These are phyloP conservation scores for Trichosporon coremiiforme DNA, from an alignment of 1,284 basidiomycete genomes.

Conservation along the genomic window DNA sequence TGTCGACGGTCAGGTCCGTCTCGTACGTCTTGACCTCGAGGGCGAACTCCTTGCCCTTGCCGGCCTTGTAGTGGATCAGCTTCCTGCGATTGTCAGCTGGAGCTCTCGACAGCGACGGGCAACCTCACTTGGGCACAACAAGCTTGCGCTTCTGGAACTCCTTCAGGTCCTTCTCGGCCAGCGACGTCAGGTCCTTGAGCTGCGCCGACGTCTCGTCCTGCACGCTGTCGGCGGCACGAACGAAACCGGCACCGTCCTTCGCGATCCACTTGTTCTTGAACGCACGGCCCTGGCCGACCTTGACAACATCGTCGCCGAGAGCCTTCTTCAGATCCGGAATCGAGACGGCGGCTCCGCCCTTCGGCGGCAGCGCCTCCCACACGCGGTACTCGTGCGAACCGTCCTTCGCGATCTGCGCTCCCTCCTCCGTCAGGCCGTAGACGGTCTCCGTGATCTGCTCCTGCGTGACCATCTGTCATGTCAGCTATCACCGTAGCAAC, in stretches of 20 bases:
- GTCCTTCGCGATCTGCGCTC: constrained; percentile 70
- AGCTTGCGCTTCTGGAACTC: constrained; percentile 93
- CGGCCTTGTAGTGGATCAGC: constrained; percentile 88
- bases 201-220: constrained; percentile 74
- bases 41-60: constrained; percentile 85
- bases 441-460: constrained; percentile 74
- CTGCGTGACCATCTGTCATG: constrained; percentile 78
- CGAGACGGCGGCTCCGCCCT: constrained; percentile 69
- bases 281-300: constrained; percentile 87
- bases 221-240: constrained; percentile 70
- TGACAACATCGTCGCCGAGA: constrained; percentile 80
- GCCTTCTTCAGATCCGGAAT: constrained; percentile 64
- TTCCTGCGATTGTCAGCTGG: constrained; percentile 65
- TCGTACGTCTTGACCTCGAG: constrained; percentile 95
- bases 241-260: constrained; percentile 85
- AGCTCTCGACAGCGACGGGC: constrained; percentile 22
- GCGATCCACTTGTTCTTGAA: constrained; percentile 98
- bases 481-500: background rate
- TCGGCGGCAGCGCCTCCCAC: constrained; percentile 76
- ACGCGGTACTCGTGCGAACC: constrained; percentile 95
- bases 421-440: constrained; percentile 77
- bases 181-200: constrained; percentile 72
- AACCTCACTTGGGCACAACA: constrained; percentile 36
- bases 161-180: constrained; percentile 66
- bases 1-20: constrained; percentile 94